Percentiles rank a stretch among this genome's conserved stretches.
phyloP scores from a whole-genome alignment of 305 asterid species.

The Ilex paraguariensis region DNA sequence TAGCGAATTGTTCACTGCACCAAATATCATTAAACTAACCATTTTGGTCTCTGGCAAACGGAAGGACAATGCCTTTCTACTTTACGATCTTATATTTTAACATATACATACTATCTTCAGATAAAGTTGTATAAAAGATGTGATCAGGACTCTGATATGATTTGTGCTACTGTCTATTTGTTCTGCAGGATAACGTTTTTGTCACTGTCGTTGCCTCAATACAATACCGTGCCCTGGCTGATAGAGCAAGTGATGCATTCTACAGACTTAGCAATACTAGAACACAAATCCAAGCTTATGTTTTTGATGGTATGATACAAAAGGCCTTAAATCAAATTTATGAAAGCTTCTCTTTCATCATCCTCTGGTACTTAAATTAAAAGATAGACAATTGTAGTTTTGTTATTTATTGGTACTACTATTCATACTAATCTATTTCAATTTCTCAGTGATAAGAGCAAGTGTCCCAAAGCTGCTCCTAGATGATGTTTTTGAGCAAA shows the following conservation, averaged over 20 bases:
- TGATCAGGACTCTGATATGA: too few species aligned
- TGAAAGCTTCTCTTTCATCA: too few species aligned
- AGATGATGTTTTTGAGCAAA: conserved; percentile 39
- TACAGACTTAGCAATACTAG: conserved; percentile 37
- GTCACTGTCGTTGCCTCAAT: conserved; percentile 38
- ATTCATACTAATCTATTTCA: neutral
- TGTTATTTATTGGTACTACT: too few species aligned
- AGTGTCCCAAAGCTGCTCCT: conserved; percentile 34
- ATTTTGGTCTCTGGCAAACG: neutral
- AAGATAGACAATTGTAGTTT: too few species aligned
- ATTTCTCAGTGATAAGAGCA: conserved; percentile 31
- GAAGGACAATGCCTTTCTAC: neutral
- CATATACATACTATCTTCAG: too few species aligned
- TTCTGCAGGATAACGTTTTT: conserved; percentile 37
- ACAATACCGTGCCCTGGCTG: conserved; percentile 36
- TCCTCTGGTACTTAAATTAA: too few species aligned
- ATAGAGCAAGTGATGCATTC: conserved; percentile 39
- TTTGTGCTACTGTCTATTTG: neutral
- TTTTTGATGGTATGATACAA: conserved; percentile 30
- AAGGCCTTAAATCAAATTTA: neutral
- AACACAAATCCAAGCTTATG: conserved; percentile 41
- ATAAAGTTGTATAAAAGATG: too few species aligned
- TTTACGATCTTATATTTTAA: neutral
- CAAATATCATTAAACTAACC: neutral
- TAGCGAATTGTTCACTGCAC: neutral